Evolutionary conservation across 2,329 filamentous ascomycete species (phyloP).

Genomic region (Talaromyces albobiverticillius): DNA sequence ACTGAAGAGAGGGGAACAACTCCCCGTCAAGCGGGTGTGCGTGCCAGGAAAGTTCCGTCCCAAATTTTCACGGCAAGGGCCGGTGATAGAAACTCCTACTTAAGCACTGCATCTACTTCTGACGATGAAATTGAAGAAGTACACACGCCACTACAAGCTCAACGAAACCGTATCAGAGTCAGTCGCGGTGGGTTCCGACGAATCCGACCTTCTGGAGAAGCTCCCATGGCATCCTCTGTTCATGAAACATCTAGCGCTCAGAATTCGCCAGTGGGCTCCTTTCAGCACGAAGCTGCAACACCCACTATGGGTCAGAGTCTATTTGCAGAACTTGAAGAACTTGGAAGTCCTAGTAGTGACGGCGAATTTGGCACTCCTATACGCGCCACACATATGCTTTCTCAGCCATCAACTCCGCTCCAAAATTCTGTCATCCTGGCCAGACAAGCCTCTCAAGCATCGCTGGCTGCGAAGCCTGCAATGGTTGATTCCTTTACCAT

Average conservation of each 20-base stretch:
- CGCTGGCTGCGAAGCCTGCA: constrained; percentile 25
- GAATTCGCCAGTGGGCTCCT: constrained; percentile 54
- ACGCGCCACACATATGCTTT: constrained; percentile 29
- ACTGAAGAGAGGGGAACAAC: constrained; percentile 65
- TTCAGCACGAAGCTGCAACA: constrained; percentile 46
- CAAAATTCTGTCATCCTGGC: constrained; percentile 27
- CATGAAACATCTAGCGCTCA: constrained; percentile 37
- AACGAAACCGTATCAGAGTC: constrained; percentile 68
- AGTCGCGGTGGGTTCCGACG: constrained; percentile 59
- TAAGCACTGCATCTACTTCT: constrained; percentile 87
- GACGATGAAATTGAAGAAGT: constrained; percentile 69
- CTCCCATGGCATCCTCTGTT: constrained; percentile 30
- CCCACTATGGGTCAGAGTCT: constrained; percentile 71
- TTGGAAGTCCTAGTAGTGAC: constrained; percentile 70
- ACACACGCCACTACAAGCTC: constrained; percentile 62
- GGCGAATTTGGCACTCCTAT: constrained; percentile 54
- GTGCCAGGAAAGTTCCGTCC: constrained; percentile 36
- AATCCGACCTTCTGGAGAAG: constrained; percentile 50
- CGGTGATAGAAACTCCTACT: constrained; percentile 65
- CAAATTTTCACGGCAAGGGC: constrained; percentile 39
- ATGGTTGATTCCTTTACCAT: constrained; percentile 63
- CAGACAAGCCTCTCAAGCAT: constrained; percentile 30
- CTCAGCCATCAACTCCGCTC: constrained; percentile 40
- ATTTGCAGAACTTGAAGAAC: constrained; percentile 83
- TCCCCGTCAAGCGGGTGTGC: constrained; percentile 30